Percentiles rank a stretch among this genome's conserved stretches.
phyloP scores from a whole-genome alignment of 2,329 filamentous ascomycete species.

The Colletotrichum sp. region DNA sequence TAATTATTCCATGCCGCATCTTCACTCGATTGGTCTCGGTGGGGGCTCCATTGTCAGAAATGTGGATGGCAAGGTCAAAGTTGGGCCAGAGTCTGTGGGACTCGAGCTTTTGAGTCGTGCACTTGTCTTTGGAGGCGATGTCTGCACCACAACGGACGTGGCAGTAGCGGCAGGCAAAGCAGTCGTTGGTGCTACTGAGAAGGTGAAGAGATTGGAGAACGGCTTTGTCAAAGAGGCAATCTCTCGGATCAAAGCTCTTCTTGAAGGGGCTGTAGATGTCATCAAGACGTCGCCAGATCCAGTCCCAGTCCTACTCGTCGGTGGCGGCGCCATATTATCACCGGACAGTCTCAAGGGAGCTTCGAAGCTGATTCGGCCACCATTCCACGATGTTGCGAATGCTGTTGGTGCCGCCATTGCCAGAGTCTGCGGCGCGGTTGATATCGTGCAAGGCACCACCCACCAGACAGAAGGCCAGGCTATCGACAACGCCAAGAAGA shows the following conservation, averaged over 20 bases:
- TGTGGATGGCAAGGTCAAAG: conserved; percentile 35
- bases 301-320: conserved; percentile 55
- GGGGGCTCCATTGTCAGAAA: conserved; percentile 45
- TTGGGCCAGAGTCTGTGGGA: conserved; percentile 58
- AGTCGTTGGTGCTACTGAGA: conserved; percentile 43
- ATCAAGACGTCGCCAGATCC: conserved; percentile 31
- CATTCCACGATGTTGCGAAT: conserved; percentile 66
- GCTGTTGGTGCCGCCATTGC: conserved; percentile 70
- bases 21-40: conserved; percentile 31
- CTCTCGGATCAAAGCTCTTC: conserved; percentile 19
- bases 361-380: conserved; percentile 59
- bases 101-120: conserved; percentile 50
- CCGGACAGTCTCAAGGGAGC: conserved; percentile 61
- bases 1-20: conserved; percentile 52
- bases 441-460: conserved; percentile 30
- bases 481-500: conserved; percentile 24
- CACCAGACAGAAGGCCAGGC: conserved; percentile 25
- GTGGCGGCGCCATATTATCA: conserved; percentile 65
- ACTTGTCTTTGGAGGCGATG: conserved; percentile 50
- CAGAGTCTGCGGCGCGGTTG: conserved; percentile 59
- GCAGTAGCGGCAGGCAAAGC: conserved; percentile 51
- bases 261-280: conserved; percentile 29
- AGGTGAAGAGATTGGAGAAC: conserved; percentile 27
- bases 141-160: conserved; percentile 54
- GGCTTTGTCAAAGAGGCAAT: conserved; percentile 29